Evolutionary conservation across 2,329 filamentous ascomycete genomes (phyloP).

Genomic region (Claviceps africana): DNA sequence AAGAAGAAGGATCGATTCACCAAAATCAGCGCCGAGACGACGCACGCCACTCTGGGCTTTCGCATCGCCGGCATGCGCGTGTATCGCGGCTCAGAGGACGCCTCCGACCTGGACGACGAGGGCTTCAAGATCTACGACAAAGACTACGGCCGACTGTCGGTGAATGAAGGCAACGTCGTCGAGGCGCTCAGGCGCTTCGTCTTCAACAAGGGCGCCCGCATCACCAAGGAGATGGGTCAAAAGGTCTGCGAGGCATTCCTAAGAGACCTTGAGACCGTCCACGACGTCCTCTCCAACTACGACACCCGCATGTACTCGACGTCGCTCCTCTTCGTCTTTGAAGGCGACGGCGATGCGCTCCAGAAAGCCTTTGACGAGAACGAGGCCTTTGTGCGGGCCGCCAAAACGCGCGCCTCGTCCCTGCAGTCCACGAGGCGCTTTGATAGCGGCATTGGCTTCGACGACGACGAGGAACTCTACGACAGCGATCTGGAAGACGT

Average conservation of each 20-base stretch:
- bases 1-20: conserved; percentile 48
- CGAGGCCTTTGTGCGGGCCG: conserved; percentile 37
- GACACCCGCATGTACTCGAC: conserved; percentile 52
- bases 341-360: conserved; percentile 45
- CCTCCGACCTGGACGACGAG: conserved; percentile 36
- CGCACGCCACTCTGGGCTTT: conserved; percentile 46
- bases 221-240: conserved; percentile 43
- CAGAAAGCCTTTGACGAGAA: conserved; percentile 39
- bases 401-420: conserved; percentile 18
- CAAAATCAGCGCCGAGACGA: conserved; percentile 43
- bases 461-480: conserved; percentile 20
- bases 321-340: conserved; percentile 49
- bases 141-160: conserved; percentile 41
- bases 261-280: conserved; percentile 36
- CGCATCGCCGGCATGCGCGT: conserved; percentile 53
- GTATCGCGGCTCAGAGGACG: conserved; percentile 41
- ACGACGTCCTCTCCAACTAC: conserved; percentile 37
- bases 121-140: conserved; percentile 49
- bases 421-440: conserved; percentile 29
- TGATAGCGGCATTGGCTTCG: conserved; percentile 41
- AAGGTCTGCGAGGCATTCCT: conserved; percentile 40
- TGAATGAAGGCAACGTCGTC: conserved; percentile 39
- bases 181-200: conserved; percentile 43
- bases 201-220: conserved; percentile 43
- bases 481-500: conserved; percentile 35